A percentile compares a stretch with the other conserved stretches of the same genome.
These are phyloP conservation scores for Exutisphaerella laricina DNA, from an alignment of 2,329 filamentous ascomycete species.

Conservation along the genomic window DNA sequence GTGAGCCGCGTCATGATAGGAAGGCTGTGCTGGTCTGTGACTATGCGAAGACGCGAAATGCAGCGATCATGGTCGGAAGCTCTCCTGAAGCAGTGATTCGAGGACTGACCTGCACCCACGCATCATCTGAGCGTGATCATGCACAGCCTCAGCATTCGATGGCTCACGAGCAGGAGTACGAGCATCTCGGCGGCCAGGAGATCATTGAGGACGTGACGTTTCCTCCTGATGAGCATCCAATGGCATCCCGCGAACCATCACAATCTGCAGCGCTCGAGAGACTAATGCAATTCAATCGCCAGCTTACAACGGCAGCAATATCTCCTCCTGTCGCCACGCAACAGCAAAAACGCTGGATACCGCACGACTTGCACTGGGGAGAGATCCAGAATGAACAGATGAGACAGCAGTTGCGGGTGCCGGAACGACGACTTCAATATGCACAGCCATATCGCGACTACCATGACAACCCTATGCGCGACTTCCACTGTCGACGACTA, in stretches of 20 bases:
- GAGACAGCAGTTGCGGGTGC: not conserved
- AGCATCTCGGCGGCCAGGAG: not conserved
- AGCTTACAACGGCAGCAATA: not conserved
- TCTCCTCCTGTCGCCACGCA: not conserved
- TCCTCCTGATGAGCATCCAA: too few relatives aligned
- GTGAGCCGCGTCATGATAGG: not conserved
- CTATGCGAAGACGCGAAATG: not conserved
- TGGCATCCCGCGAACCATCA: too few relatives aligned
- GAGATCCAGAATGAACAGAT: slow-evolving; percentile 2
- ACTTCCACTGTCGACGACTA: slow-evolving; percentile 9
- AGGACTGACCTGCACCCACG: not conserved
- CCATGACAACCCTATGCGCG: slow-evolving; percentile 3
- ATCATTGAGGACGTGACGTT: not conserved
- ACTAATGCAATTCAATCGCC: not conserved
- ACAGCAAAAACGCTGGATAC: not conserved
- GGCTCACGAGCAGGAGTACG: not conserved
- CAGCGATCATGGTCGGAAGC: not conserved
- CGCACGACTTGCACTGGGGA: not conserved
- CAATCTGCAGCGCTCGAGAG: not conserved
- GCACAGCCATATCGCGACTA: not conserved
- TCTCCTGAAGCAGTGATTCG: not conserved
- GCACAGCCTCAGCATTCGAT: not conserved
- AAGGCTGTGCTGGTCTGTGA: slow-evolving; percentile 1
- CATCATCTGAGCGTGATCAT: not conserved
- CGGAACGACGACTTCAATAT: slow-evolving; percentile 4